Percentiles rank a stretch among this genome's conserved stretches.
Conservation (phyloP, 2,329 filamentous ascomycete genomes). For the Fusarium sarcochroum region DNA sequence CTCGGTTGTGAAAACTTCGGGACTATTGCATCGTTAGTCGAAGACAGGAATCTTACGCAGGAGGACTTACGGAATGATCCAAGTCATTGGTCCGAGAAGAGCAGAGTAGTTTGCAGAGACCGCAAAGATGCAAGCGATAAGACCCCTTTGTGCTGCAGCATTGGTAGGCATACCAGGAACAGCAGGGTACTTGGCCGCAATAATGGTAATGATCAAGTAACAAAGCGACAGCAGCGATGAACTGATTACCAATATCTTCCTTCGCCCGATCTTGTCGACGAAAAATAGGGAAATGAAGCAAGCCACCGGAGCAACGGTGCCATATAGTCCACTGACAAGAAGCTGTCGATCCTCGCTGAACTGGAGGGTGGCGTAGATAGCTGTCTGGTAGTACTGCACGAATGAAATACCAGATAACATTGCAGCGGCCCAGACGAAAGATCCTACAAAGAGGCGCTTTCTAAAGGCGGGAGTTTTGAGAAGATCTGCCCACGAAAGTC, state of each 20-base stretch:
- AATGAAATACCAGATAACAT: constrained; percentile 60
- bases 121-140: constrained; percentile 58
- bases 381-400: constrained; percentile 60
- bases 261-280: constrained; percentile 55
- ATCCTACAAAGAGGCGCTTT: constrained; percentile 56
- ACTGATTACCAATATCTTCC: constrained; percentile 55
- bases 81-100: constrained; percentile 58
- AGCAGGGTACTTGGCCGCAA: constrained; percentile 56
- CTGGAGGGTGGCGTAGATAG: constrained; percentile 58
- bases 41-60: fast-evolving
- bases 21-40: constrained; percentile 34
- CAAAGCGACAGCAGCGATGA: constrained; percentile 54
- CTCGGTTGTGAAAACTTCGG: constrained; percentile 59
- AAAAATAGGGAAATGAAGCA: constrained; percentile 57
- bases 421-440: constrained; percentile 58
- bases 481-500: constrained; percentile 53
- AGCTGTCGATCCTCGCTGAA: constrained; percentile 55
- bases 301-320: constrained; percentile 55
- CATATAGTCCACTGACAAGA: constrained; percentile 58
- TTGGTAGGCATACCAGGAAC: constrained; percentile 55
- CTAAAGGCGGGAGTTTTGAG: constrained; percentile 53
- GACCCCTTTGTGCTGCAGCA: constrained; percentile 54
- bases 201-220: constrained; percentile 57
- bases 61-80: constrained; percentile 57
- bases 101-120: constrained; percentile 55